Percentiles rank a stretch among this genome's conserved stretches.
Evolutionary conservation across 768 basidiomycete species (phyloP).

Genomic region (Peribolospora kevripleyi): DNA sequence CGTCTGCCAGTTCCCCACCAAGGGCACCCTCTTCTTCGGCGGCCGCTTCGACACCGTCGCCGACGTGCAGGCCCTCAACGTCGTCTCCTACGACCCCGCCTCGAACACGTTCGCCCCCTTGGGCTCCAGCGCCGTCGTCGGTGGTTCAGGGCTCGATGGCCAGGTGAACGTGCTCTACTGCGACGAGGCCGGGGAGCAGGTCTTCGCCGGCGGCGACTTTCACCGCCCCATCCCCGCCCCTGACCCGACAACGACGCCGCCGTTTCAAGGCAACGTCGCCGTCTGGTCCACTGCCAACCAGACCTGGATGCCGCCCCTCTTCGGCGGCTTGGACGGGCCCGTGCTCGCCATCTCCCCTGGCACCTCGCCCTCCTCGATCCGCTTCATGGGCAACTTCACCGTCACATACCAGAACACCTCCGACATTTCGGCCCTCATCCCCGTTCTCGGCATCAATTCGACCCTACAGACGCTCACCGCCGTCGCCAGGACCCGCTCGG

Average conservation of each 20-base stretch:
- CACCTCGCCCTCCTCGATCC: slow-evolving; percentile 46
- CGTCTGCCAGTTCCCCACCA: slow-evolving; percentile 28
- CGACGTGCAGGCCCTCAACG: slow-evolving; percentile 36
- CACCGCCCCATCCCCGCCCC: slow-evolving; percentile 1
- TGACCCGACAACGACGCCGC: not conserved
- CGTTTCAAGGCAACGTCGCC: slow-evolving; percentile 16
- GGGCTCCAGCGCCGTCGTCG: slow-evolving; percentile 18
- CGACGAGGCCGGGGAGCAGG: slow-evolving; percentile 25
- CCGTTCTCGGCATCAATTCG: slow-evolving; percentile 12
- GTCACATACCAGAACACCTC: slow-evolving; percentile 31
- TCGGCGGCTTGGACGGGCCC: slow-evolving; percentile 53
- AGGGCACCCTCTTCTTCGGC: slow-evolving; percentile 41
- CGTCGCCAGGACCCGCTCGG: slow-evolving; percentile 48
- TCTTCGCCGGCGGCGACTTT: slow-evolving; percentile 21
- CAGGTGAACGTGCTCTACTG: slow-evolving; percentile 51
- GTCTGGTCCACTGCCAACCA: slow-evolving; percentile 14
- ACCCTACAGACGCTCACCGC: slow-evolving; percentile 30
- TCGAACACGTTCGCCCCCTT: slow-evolving; percentile 36
- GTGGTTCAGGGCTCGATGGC: slow-evolving; percentile 42
- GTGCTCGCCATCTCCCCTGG: slow-evolving; percentile 50
- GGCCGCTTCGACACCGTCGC: slow-evolving; percentile 59
- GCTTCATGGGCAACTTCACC: slow-evolving; percentile 71
- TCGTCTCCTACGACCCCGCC: slow-evolving; percentile 48
- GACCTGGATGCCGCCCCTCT: slow-evolving; percentile 53
- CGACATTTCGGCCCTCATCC: not conserved